phyloP scores from a whole-genome alignment of 495 filamentous ascomycete genomes.

The Aspergillus carlsbadensis region DNA sequence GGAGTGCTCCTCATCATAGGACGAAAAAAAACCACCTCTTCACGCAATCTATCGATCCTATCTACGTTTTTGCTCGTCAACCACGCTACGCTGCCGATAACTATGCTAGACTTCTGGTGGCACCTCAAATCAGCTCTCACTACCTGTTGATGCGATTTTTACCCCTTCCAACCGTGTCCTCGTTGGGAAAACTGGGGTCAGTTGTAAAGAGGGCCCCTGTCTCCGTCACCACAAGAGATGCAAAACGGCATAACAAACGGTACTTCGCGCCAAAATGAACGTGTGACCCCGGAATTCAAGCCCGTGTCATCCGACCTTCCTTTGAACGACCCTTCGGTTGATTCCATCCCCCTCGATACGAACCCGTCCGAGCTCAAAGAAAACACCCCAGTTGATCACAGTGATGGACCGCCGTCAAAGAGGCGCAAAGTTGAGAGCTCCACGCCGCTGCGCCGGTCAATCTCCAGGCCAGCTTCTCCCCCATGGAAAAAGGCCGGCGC shows the following conservation, averaged over 20 bases:
- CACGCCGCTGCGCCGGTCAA: constrained; percentile 44
- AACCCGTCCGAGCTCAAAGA: constrained; percentile 33
- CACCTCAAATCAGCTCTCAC: constrained; percentile 48
- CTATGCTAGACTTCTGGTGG: constrained; percentile 62
- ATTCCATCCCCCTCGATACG: constrained; percentile 29
- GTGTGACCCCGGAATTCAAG: constrained; percentile 38
- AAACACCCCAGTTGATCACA: constrained; percentile 31
- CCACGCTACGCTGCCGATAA: constrained; percentile 45
- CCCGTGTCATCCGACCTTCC: constrained; percentile 25
- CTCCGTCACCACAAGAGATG: constrained; percentile 55
- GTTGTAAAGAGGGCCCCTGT: constrained; percentile 46
- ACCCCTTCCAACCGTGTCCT: constrained; percentile 58
- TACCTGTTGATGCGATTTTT: constrained; percentile 66
- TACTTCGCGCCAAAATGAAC: constrained; percentile 47
- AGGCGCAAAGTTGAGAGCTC: constrained; percentile 65
- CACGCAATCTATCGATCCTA: constrained; percentile 35
- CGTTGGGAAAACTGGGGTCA: constrained; percentile 68
- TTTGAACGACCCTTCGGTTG: constrained; percentile 23
- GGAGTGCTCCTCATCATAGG: constrained; percentile 22
- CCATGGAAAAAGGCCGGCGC: constrained; percentile 91
- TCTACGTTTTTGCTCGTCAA: constrained; percentile 37
- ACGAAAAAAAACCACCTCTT: constrained; percentile 49
- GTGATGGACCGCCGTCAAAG: constrained; percentile 64
- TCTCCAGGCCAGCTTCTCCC: constrained; percentile 63
- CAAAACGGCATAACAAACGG: constrained; percentile 55